Base-by-base conservation (phyloP, 1,284 basidiomycete genomes). In the Boletus semigastroideus region DNA sequence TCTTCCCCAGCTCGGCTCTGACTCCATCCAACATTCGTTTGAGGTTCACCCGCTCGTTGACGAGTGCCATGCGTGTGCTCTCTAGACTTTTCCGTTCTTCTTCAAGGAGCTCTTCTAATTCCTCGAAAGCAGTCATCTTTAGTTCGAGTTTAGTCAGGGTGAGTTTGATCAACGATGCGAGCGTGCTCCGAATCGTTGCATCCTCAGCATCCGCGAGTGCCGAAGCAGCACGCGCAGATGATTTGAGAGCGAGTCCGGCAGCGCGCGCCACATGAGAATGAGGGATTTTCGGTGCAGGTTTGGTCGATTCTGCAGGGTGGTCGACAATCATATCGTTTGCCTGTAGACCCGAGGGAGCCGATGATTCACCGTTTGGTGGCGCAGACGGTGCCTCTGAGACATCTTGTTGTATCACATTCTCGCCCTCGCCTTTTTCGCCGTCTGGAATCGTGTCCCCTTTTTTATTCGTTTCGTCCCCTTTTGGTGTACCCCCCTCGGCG, bases 111-210 rank as follows among this genome's bases (percentile, higher is more conserved):
- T 90, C 86, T 68, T 98, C 94, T 48, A 98, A 77, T 66, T 92
- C 86, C 68, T 96, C 94, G 65, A 97, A 97, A 68, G 94, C 90
- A 4, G 80, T 73, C 80, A 94, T 90, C 78, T 98, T 97, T 56
- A 95, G 76, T 68, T 98, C 94, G 45, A 99, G 84, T 71, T 98
- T 98, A 17, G 86, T 87, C 42, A 98, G 78, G 52, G 96, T 97
- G 28, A 96, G 82, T 64, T 94, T 90, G 71, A 98, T 91, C 52
- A 98, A 80, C 44, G 87, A 83, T 1, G 90, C 84, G 19, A 98
- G 84, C 20, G 95, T 84, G 47, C 82, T 78, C 43, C 87, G 84
- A 57, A 98, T 90, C 49, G 92, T 86, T 0, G 77, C 72, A 60
- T 97, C 92, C 70, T 97, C 94, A 16, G 89, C 86, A n/a, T 83